Base-by-base conservation (phyloP, 441 rosid genomes). In the Geranium incanum region DNA sequence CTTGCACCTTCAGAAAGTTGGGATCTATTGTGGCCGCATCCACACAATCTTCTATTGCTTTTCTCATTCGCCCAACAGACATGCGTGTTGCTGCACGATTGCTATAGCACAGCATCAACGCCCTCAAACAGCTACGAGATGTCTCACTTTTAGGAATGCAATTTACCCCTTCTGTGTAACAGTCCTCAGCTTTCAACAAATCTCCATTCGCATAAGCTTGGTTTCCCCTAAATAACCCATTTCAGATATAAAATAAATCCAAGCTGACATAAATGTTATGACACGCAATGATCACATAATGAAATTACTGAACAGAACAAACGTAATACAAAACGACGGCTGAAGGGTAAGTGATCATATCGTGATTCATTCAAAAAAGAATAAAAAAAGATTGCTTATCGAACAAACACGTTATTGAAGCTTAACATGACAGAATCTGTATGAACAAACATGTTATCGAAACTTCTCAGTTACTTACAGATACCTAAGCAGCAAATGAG, bases 91-190 rank as follows among this genome's bases (percentile, higher is more conserved):
- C 97, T 52, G 98, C 97, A 70, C 94, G 97, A 83, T 95, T 93
- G 86, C 98, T 93, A 74, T 88, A 86, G 76, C 99, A 95, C 81
- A 95, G 76, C 98, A 91, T 87, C 84, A 90, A 77, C 37, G 92
- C 97, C 86, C 90, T 86, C 65, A 87, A 91, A 76, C 91, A 86
- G 84, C 89, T 87, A 81, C 85, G 86, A 41, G 97, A 87, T 62
- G 84, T 83, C 84, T 89, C 97, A 45, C 75, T 76, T 76, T 71
- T 77, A 69, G 95, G 76, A 75, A 95, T 71, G 75, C 92, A 86
- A 74, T 80, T 82, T 72, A 89, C 76, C 80, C 98, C 99, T 78
- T 78, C 86, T 16, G 89, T 87, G 83, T 95, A 95, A 80, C 68
- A 86, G 68, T 87, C 98, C 83, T 95, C 97, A 33, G 99, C 99